Evolutionary conservation across 495 filamentous ascomycete species (phyloP).

Genomic region (Ramalina intermedia): DNA sequence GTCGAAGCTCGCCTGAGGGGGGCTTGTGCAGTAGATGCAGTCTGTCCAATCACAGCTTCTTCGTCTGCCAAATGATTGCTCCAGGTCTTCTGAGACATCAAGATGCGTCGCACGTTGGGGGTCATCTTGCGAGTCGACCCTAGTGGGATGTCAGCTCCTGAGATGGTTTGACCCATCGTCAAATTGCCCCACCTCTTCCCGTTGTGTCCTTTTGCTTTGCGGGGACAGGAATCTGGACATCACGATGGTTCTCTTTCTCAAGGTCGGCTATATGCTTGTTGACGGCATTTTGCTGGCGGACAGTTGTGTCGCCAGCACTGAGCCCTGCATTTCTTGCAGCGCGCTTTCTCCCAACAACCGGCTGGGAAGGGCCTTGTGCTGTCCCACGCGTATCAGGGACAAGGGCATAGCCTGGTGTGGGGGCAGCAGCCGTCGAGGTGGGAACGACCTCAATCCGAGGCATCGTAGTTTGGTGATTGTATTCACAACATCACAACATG

Average conservation of each 20-base stretch:
- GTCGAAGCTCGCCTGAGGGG: conserved; percentile 3
- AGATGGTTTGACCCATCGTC: background rate
- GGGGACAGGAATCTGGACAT: conserved; percentile 55
- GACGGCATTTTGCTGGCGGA: conserved; percentile 62
- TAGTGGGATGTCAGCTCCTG: background rate
- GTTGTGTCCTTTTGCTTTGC: conserved; percentile 32
- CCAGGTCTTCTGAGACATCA: conserved; percentile 86
- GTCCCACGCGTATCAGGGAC: conserved; percentile 61
- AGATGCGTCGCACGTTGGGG: conserved; percentile 71
- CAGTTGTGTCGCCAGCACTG: conserved; percentile 45
- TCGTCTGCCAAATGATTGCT: conserved; percentile 84
- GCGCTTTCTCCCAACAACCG: conserved; percentile 48
- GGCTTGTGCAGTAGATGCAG: background rate
- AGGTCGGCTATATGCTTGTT: conserved; percentile 63
- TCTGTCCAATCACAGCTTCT: conserved; percentile 48
- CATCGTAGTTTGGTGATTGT: conserved; percentile 21
- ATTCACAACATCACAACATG: no score
- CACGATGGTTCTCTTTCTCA: conserved; percentile 63
- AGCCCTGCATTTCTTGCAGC: conserved; percentile 35
- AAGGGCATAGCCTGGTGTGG: conserved; percentile 75
- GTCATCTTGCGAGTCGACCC: conserved; percentile 41
- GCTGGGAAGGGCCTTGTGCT: conserved; percentile 41
- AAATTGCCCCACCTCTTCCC: conserved; percentile 25
- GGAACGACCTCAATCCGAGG: conserved; percentile 63
- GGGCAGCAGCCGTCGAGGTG: conserved; percentile 42